Conservation (phyloP, 169 alveolate genomes). For the Plasmodium ovale region DNA sequence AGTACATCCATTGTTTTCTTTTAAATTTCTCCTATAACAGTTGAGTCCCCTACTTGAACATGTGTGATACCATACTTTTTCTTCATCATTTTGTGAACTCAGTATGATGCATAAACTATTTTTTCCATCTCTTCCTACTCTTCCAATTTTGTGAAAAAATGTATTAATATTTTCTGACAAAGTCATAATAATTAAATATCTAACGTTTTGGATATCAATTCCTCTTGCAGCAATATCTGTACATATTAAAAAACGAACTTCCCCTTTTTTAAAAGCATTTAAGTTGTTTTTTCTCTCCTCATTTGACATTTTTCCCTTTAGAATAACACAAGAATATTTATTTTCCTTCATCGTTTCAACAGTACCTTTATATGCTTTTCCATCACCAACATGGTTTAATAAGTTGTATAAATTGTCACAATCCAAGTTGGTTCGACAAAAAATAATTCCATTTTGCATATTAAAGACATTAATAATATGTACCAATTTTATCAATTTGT, state of each 20-base stretch:
- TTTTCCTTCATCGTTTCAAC: constrained; percentile 59
- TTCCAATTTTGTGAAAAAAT: constrained; percentile 78
- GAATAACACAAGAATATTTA: constrained; percentile 73
- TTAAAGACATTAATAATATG: constrained; percentile 75
- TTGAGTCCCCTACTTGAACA: constrained; percentile 67
- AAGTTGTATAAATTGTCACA: constrained; percentile 77
- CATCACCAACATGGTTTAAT: constrained; percentile 72
- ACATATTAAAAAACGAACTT: constrained; percentile 88
- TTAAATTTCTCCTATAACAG: constrained; percentile 75
- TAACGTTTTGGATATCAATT: constrained; percentile 93
- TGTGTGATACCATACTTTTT: constrained; percentile 80
- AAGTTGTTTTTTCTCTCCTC: constrained; percentile 69
- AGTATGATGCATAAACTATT: constrained; percentile 77
- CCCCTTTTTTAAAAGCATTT: constrained; percentile 77
- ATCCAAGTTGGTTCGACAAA: constrained; percentile 79
- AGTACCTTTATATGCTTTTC: constrained; percentile 65
- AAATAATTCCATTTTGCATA: constrained; percentile 76
- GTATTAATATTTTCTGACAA: constrained; percentile 78
- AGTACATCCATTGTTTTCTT: constrained; percentile 79
- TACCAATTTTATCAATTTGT: constrained; percentile 73
- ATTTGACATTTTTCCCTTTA: constrained; percentile 77
- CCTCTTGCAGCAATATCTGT: constrained; percentile 98
- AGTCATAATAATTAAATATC: constrained; percentile 75
- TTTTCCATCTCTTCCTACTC: constrained; percentile 79
- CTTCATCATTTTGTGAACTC: constrained; percentile 68